These are phyloP conservation scores for Cryoendolithus antarcticus DNA, from an alignment of 2,329 filamentous ascomycete genomes.

Conservation along the genomic window DNA sequence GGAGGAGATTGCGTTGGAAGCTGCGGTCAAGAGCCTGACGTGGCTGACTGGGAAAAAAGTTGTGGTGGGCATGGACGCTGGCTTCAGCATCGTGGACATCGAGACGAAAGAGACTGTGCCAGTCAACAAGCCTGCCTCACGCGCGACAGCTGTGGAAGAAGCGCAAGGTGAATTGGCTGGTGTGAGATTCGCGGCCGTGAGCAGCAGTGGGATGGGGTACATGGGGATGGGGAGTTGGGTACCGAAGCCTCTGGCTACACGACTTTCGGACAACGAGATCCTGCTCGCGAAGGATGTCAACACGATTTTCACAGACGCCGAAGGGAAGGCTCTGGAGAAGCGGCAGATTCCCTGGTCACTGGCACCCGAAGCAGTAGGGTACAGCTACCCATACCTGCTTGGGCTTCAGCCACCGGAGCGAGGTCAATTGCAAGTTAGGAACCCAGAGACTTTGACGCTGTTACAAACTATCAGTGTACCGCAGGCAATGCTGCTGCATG, in stretches of 20 bases:
- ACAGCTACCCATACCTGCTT: conserved; percentile 91
- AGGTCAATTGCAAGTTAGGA: conserved; percentile 77
- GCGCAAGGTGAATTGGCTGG: conserved; percentile 46
- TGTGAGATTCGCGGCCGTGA: conserved; percentile 65
- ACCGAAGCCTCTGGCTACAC: conserved; percentile 77
- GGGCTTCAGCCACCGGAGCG: conserved; percentile 74
- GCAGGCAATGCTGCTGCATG: conserved; percentile 73
- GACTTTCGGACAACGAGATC: conserved; percentile 70
- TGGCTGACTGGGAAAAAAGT: conserved; percentile 83
- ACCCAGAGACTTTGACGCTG: conserved; percentile 80
- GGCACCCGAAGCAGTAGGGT: conserved; percentile 83
- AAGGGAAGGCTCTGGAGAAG: conserved; percentile 70
- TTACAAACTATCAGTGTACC: conserved; percentile 75
- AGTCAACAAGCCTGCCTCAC: conserved; percentile 40
- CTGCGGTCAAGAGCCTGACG: conserved; percentile 75
- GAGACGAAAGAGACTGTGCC: conserved; percentile 61
- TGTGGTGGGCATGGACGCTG: conserved; percentile 80
- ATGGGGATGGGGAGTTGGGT: conserved; percentile 89
- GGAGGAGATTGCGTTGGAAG: conserved; percentile 65
- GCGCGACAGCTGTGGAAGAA: conserved; percentile 9
- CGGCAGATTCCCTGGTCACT: conserved; percentile 84
- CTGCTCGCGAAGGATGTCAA: conserved; percentile 97
- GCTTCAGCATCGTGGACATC: conserved; percentile 82
- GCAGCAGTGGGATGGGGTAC: conserved; percentile 83
- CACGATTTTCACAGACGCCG: conserved; percentile 76